Base-by-base conservation (phyloP, 2,329 filamentous ascomycete species). In the Rhynchosporium agropyri region DNA sequence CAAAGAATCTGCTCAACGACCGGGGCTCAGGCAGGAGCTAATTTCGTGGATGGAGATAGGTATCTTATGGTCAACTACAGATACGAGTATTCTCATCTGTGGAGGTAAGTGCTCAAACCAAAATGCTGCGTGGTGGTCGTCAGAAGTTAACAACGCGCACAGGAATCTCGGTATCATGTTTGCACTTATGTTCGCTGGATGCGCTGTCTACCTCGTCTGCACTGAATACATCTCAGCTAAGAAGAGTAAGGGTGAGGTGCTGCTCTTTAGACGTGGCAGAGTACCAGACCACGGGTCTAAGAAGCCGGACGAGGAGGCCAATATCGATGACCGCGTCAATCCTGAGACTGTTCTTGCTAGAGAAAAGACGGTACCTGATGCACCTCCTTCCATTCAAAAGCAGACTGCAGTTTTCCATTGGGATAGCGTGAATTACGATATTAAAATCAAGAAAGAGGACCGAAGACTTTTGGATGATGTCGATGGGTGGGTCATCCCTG, bases 401-500 rank as follows among this genome's bases (percentile, higher is more conserved):
- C 72, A 89, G 56, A 80, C 80, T 0, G 77, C 85, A 3, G 82
- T 87, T 58, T 85, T 83, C 0, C 83, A 82, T 62, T 77, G 78
- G 65, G 74, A 82, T 77, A 43, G 77, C 48, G 76, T 84, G 61
- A 79, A 80, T 29, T 84, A 83, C 64, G 80, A 87, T 64, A 80
- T 87, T 75, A 89, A 90, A 75, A 92, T 96, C 77, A 96, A 96
- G 79, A 81, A 81, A 13, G 86, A 94, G 70, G 78, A 82, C 1
- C 84, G 92, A 15, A 86, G 89, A 49, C 90, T 97, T 71, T 79
- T 97, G 63, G 88, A 97, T 70, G 81, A 95, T 66, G 90, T 97
- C 12, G 90, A 96, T 72, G 93, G 93, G 42, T 97, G 91, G 90
- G 92, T 97, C 64, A 95, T 96, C 77, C 93, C 93, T 3, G 93